Evolutionary conservation across 139 green algal genomes (phyloP).

Genomic region (Zygnema circumcarinatum): DNA sequence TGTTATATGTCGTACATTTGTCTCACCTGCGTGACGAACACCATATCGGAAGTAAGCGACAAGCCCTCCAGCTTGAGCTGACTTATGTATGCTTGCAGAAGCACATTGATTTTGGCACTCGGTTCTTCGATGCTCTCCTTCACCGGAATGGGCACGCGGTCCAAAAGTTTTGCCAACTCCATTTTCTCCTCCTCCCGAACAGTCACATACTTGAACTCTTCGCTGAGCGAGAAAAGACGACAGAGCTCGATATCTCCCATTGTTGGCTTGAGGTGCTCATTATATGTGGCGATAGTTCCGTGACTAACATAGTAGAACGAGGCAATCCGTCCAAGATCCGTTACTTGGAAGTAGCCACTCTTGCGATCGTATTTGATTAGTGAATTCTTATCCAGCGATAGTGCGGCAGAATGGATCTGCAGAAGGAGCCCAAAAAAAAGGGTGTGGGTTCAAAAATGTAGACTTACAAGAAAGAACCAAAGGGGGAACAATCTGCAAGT

Average conservation of each 20-base stretch:
- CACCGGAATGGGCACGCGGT: constrained; percentile 96
- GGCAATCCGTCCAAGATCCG: constrained; percentile 94
- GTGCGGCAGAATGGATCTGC: constrained; percentile 80
- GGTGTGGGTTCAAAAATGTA: not conserved
- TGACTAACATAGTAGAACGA: constrained; percentile 97
- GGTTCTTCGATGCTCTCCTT: constrained; percentile 98
- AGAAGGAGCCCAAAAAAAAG: not conserved
- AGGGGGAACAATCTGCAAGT: too few relatives aligned
- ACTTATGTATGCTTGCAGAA: constrained; percentile 88
- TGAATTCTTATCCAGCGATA: constrained; percentile 86
- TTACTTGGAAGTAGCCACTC: constrained; percentile 86
- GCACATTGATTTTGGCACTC: constrained; percentile 81
- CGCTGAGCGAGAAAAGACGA: constrained; percentile 88
- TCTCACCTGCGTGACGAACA: constrained; percentile 89
- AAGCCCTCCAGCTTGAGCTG: constrained; percentile 95
- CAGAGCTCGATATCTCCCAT: constrained; percentile 98
- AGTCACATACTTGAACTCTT: constrained; percentile 89
- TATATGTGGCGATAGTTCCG: constrained; percentile 92
- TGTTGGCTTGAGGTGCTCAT: constrained; percentile 94
- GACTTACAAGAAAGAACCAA: not conserved
- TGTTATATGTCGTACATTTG: not conserved
- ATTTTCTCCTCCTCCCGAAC: constrained; percentile 98
- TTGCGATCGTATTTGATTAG: constrained; percentile 94
- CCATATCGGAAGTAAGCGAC: constrained; percentile 91
- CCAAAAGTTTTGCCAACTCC: constrained; percentile 97